A percentile compares a stretch with the other conserved stretches of the same genome.
These are phyloP conservation scores for Phytophthora boehmeriae DNA, from an alignment of 352 stramenopile species.

Conservation along the genomic window DNA sequence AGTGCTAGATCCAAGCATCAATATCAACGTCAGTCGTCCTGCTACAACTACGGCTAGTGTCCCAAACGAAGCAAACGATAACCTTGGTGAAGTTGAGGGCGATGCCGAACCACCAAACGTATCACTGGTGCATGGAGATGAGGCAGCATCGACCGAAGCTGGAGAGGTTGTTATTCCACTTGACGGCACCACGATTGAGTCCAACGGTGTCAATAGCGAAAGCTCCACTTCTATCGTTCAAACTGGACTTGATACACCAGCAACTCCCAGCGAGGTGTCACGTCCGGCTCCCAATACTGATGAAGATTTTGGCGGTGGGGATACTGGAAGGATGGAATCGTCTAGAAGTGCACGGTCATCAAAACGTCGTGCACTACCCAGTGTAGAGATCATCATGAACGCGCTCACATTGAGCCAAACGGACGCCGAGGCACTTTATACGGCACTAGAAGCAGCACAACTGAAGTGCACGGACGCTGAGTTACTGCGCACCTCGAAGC, in stretches of 20 bases:
- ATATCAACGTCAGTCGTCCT: constrained; percentile 14
- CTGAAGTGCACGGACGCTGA: constrained; percentile 62
- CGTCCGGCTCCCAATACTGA: constrained; percentile 6
- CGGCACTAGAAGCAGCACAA: constrained; percentile 66
- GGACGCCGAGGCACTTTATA: constrained; percentile 80
- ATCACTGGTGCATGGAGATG: not conserved
- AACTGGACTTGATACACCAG: constrained; percentile 3
- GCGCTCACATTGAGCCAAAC: constrained; percentile 65
- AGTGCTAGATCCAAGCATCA: constrained; percentile 35
- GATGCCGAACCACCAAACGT: not conserved
- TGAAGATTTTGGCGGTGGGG: constrained; percentile 10
- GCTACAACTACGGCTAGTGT: constrained; percentile 1
- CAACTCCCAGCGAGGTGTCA: constrained; percentile 7
- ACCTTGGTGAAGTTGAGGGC: constrained; percentile 6
- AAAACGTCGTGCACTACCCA: constrained; percentile 18
- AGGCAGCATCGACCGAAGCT: not conserved
- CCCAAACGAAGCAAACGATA: constrained; percentile 14
- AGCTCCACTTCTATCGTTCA: constrained; percentile 7
- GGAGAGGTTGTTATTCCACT: constrained; percentile 4
- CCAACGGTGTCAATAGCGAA: constrained; percentile 11
- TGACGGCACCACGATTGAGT: constrained; percentile 2
- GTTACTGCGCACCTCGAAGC: constrained; percentile 54
- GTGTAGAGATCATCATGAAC: constrained; percentile 45
- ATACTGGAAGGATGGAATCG: constrained; percentile 25
- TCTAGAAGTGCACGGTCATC: constrained; percentile 7